Evolutionary conservation across 2,329 filamentous ascomycete species (phyloP).

Genomic region (Periconia sp.): DNA sequence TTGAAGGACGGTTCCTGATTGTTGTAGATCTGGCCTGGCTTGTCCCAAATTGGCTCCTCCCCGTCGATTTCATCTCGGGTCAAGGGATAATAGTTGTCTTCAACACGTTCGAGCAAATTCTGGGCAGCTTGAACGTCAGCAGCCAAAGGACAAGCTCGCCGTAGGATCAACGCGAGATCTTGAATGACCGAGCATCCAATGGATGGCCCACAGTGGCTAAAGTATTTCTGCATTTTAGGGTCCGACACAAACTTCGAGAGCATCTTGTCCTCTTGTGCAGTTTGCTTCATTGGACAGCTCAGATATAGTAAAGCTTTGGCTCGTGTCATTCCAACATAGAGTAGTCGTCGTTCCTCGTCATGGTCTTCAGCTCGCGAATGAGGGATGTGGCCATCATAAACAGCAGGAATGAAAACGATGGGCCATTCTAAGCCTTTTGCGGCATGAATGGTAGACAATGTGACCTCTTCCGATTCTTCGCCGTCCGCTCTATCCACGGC

Average conservation of each 20-base stretch:
- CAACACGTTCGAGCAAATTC: constrained; percentile 31
- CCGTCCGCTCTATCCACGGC: constrained; percentile 71
- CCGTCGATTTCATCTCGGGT: constrained; percentile 43
- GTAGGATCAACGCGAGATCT: constrained; percentile 74
- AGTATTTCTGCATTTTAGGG: constrained; percentile 57
- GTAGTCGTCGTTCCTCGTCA: constrained; percentile 83
- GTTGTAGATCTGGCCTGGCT: constrained; percentile 7
- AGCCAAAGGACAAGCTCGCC: constrained; percentile 65
- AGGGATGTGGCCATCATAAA: constrained; percentile 89
- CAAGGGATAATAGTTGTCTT: constrained; percentile 44
- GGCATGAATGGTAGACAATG: constrained; percentile 94
- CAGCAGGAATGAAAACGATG: constrained; percentile 87
- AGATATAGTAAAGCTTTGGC: constrained; percentile 86
- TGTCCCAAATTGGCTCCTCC: constrained; percentile 27
- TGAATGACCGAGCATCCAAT: constrained; percentile 68
- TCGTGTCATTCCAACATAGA: constrained; percentile 97
- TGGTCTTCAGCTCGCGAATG: constrained; percentile 84
- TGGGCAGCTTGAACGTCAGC: constrained; percentile 29
- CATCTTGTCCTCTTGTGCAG: constrained; percentile 65
- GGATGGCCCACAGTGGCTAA: constrained; percentile 71
- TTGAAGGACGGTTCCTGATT: constrained; percentile 23
- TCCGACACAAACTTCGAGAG: constrained; percentile 75
- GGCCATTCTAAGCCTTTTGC: constrained; percentile 98
- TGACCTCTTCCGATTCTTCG: constrained; percentile 69
- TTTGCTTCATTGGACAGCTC: constrained; percentile 75